phyloP scores from a whole-genome alignment of 129 eudicot genomes.

The Silybum marianum region DNA sequence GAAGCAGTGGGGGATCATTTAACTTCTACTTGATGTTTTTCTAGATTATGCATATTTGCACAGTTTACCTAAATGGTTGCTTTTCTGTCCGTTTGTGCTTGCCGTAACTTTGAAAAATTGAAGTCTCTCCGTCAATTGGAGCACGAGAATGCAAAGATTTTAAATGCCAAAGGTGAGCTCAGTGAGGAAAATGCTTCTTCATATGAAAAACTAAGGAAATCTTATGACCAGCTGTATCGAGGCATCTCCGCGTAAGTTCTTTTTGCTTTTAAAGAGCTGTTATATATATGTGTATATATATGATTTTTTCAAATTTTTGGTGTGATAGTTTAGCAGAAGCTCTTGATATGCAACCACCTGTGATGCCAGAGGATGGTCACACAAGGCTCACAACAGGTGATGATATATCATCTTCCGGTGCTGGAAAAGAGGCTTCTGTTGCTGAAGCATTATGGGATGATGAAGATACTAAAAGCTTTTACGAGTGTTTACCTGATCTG shows the following conservation, averaged over 20 bases:
- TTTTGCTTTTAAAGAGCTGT: not conserved
- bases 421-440: constrained; percentile 72
- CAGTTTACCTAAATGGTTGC: not conserved
- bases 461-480: constrained; percentile 92
- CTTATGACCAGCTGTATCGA: constrained; percentile 87
- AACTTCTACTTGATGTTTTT: not conserved
- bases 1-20: not conserved
- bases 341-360: constrained; percentile 94
- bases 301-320: not conserved
- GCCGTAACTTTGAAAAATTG: constrained; percentile 16
- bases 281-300: not conserved
- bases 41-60: not conserved
- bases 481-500: constrained; percentile 90
- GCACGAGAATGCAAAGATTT: constrained; percentile 89
- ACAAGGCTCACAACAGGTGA: constrained; percentile 89
- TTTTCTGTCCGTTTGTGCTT: constrained; percentile 14
- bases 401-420: constrained; percentile 63
- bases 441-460: constrained; percentile 96
- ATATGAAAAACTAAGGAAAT: constrained; percentile 90
- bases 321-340: constrained; percentile 89
- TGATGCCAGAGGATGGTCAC: constrained; percentile 97
- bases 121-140: constrained; percentile 97
- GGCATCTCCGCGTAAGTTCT: constrained; percentile 90
- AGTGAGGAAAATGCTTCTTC: constrained; percentile 90
- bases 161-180: constrained; percentile 93